Conservation (phyloP, 805 yeast genomes). For the Nakazawaea wyomingensis region DNA sequence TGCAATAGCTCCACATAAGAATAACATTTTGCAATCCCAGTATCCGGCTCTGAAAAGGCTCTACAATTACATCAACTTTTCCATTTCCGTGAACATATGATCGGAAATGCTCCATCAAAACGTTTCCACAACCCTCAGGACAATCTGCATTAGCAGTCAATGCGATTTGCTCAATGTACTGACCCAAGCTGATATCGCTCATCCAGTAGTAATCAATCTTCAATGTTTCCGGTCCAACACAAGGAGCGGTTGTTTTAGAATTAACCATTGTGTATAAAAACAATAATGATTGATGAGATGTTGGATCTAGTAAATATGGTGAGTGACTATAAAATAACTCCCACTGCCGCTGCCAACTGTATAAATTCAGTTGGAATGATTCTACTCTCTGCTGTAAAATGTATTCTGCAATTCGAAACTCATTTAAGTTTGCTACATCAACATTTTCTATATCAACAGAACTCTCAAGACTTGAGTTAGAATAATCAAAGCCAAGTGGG, state of each 20-base stretch:
- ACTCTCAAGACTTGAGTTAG: not conserved
- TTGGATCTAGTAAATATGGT: conserved; percentile 61
- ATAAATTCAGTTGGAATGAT: conserved; percentile 25
- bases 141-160: conserved; percentile 64
- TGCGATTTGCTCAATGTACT: conserved; percentile 76
- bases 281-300: conserved; percentile 72
- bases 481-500: too few relatives aligned
- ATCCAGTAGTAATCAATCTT: conserved; percentile 87
- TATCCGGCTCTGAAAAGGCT: conserved; percentile 47
- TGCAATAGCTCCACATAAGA: conserved; percentile 89
- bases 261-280: conserved; percentile 80
- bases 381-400: conserved; percentile 24
- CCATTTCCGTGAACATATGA: conserved; percentile 88
- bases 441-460: not conserved
- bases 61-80: conserved; percentile 72
- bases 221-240: conserved; percentile 84
- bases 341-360: conserved; percentile 55
- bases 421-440: conserved; percentile 19
- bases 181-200: conserved; percentile 85
- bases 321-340: conserved; percentile 50
- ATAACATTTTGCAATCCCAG: conserved; percentile 65
- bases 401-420: conserved; percentile 23
- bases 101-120: conserved; percentile 68
- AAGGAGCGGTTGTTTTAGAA: conserved; percentile 81
- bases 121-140: conserved; percentile 75